These are phyloP conservation scores for Xylaria sp. DNA, from an alignment of 2,329 filamentous ascomycete genomes.

Conservation along the genomic window DNA sequence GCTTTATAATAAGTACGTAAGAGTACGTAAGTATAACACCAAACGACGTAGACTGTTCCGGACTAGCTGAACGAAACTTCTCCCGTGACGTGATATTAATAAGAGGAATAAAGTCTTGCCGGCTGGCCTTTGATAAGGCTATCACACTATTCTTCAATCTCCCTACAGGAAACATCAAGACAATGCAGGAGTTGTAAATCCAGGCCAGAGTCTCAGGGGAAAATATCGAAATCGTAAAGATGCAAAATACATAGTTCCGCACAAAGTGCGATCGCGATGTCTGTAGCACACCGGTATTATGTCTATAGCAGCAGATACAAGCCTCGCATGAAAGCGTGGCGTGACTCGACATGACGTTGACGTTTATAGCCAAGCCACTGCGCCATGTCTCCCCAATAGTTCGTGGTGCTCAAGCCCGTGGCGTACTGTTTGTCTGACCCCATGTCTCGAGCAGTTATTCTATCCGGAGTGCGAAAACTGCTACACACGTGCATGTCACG, in stretches of 20 bases:
- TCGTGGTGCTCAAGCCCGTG: too few relatives aligned
- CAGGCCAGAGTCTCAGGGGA: neutral
- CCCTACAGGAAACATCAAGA: neutral
- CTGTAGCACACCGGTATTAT: too few relatives aligned
- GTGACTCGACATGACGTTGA: slow-evolving; percentile 7
- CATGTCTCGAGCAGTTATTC: neutral
- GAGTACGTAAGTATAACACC: too few relatives aligned
- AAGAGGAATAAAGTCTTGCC: slow-evolving; percentile 11
- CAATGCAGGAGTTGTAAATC: neutral
- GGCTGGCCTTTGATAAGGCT: slow-evolving; percentile 10
- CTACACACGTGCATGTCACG: too few relatives aligned
- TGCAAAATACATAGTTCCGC: neutral
- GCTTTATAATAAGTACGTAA: neutral
- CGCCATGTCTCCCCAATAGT: slow-evolving; percentile 1
- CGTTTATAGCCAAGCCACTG: neutral
- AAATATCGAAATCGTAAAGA: neutral
- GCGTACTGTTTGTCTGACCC: neutral
- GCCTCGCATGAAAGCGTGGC: neutral
- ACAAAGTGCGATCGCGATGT: too few relatives aligned
- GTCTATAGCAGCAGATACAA: neutral
- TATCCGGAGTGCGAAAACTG: neutral
- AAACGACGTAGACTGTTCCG: neutral
- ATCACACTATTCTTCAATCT: neutral
- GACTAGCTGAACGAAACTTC: neutral
- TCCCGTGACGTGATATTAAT: neutral